Percentiles rank a stretch among this genome's conserved stretches.
These are phyloP conservation scores for Lobosporangium transversale DNA, from an alignment of 192 early-diverging fungal species.

Conservation along the genomic window DNA sequence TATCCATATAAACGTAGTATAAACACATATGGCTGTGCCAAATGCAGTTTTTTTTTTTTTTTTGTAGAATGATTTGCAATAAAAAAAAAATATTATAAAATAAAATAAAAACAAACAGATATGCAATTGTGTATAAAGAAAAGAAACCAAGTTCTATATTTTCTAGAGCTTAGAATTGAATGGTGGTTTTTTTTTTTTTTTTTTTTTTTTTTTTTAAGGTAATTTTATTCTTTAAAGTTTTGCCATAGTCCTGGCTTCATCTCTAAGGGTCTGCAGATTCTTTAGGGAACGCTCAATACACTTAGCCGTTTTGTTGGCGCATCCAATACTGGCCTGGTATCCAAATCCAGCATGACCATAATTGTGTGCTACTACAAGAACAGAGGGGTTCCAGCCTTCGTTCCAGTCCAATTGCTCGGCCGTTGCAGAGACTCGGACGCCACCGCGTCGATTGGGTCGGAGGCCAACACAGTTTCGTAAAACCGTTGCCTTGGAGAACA, in stretches of 20 bases:
- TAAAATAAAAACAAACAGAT: not conserved
- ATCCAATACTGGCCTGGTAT: conserved; percentile 70
- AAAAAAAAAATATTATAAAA: too few relatives aligned
- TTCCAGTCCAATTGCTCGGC: conserved; percentile 48
- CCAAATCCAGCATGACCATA: conserved; percentile 77
- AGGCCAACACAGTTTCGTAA: conserved; percentile 62
- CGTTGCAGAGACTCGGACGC: conserved; percentile 62
- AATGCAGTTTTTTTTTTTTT: not conserved
- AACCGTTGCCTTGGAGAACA: conserved; percentile 56
- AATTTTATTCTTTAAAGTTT: conserved; percentile 1
- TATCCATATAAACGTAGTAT: too few relatives aligned
- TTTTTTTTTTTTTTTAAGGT: too few relatives aligned
- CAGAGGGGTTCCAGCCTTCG: conserved; percentile 16
- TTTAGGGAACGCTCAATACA: conserved; percentile 51
- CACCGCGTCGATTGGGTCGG: conserved; percentile 62
- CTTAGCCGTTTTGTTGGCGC: conserved; percentile 55
- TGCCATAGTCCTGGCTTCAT: conserved; percentile 20
- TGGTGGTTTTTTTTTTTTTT: not conserved
- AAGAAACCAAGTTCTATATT: too few relatives aligned
- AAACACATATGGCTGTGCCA: too few relatives aligned
- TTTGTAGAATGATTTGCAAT: not conserved
- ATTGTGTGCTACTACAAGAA: conserved; percentile 63
- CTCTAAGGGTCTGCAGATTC: conserved; percentile 5
- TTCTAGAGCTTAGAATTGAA: too few relatives aligned
- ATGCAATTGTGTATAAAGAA: not conserved